phyloP scores from a whole-genome alignment of 2,329 filamentous ascomycete genomes.

The Pezicula rhizophila region DNA sequence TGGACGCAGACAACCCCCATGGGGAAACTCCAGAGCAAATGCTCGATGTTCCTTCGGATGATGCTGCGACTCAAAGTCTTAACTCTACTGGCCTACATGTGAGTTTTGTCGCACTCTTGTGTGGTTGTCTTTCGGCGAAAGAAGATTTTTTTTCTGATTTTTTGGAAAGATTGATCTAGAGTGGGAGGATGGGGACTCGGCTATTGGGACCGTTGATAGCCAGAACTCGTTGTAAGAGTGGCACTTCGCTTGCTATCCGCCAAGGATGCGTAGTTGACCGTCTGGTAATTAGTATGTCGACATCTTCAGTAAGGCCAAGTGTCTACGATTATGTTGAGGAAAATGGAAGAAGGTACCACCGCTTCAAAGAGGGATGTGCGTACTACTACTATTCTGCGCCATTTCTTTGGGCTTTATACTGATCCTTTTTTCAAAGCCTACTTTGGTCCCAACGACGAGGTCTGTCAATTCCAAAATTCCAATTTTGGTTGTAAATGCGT shows the following conservation, averaged over 20 bases:
- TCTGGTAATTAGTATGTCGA: slow-evolving; percentile 2
- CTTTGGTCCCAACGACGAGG: slow-evolving; percentile 28
- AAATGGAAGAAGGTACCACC: slow-evolving; percentile 11
- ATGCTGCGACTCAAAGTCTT: not conserved
- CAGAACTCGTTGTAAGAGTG: not conserved
- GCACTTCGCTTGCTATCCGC: not conserved
- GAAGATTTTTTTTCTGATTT: not conserved
- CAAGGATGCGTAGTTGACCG: not conserved
- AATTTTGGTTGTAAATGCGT: not conserved
- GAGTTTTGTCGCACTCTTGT: not conserved
- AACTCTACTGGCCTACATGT: not conserved
- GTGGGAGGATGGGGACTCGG: not conserved
- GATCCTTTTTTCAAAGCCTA: not conserved
- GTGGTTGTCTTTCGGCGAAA: not conserved
- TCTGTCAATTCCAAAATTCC: not conserved
- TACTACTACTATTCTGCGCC: not conserved
- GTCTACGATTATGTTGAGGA: slow-evolving; percentile 8
- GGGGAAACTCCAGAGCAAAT: not conserved
- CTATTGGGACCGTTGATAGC: not conserved
- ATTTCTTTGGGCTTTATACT: not conserved
- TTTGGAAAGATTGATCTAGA: not conserved
- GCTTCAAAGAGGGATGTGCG: slow-evolving; percentile 7
- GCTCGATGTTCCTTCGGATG: not conserved
- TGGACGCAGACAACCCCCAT: not conserved
- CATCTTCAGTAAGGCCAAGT: slow-evolving; percentile 5